Base-by-base conservation (phyloP, 805 yeast species). In the Peterozyma xylosa region DNA sequence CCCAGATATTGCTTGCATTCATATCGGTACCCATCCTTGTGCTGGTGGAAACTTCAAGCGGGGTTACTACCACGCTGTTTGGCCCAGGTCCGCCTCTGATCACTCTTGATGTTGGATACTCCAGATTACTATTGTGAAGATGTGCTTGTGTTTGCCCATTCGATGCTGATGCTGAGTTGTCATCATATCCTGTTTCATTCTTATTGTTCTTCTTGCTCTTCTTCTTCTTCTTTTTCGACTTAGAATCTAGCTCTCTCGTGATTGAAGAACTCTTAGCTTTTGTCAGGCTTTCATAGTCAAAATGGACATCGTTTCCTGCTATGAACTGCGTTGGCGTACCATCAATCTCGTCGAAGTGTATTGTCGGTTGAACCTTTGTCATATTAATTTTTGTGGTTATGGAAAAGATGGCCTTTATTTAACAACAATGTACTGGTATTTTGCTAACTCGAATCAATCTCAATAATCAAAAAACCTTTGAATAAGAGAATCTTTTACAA, bases 11-110 rank as follows among this genome's bases (percentile, higher is more conserved):
- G 39, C 53, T 61, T 30, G 34, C 32, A 15, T 34, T 33, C 10
- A 35, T 17, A 11, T 38, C 39, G 15, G 11, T 7, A 49, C 35
- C 30, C 16, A 37, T 38, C 38, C 35, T 37, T 34, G 41, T 43
- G 11, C 18, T 37, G 38, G 36, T 39, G 33, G 32, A 30, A 18
- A 13, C 52, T 18, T 53, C 54, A 41, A 78, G 55, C 42, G 76
- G 71, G 52, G 84, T 83, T 18, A 86, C 88, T 40, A 85, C 74
- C 5, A 86, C 84, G 51, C 83, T 86, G 7, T 95, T 95, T 57
- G 85, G 82, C 5, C 59, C 50, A 3, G 81, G 73, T 3, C 76
- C 84, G 51, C 81, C 80, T 51, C 77, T 82, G 38, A 84, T 78
- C 4, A 84, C 79, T 45, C 93, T 61, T 9, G 89, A 81, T 11